These are phyloP conservation scores for Physcia stellaris DNA, from an alignment of 495 filamentous ascomycete species.

Conservation along the genomic window DNA sequence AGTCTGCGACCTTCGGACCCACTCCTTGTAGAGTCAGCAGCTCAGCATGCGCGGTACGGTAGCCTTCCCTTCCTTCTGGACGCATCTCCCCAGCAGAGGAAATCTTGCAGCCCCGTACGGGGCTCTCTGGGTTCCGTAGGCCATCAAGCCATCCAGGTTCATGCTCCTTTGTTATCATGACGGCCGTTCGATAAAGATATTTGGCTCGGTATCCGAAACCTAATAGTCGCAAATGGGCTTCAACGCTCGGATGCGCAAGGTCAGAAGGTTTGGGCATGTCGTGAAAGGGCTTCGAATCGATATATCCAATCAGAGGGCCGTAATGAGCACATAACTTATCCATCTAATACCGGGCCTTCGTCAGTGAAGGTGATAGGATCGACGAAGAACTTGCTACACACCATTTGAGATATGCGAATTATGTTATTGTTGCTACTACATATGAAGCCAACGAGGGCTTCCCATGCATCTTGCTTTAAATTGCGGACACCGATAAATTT, in stretches of 20 bases:
- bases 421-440: constrained; percentile 99
- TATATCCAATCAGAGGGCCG: constrained; percentile 56
- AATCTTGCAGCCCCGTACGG: constrained; percentile 36
- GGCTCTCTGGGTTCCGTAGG: constrained; percentile 64
- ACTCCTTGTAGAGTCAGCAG: constrained; percentile 71
- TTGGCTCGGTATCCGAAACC: constrained; percentile 94
- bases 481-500: constrained; percentile 91
- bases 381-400: constrained; percentile 14
- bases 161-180: constrained; percentile 51
- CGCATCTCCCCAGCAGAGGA: constrained; percentile 34
- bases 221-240: constrained; percentile 61
- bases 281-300: constrained; percentile 61
- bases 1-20: constrained; percentile 93
- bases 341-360: constrained; percentile 26
- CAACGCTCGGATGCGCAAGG: constrained; percentile 54
- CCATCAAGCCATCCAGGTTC: constrained; percentile 61
- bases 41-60: constrained; percentile 69
- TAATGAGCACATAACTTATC: constrained; percentile 82
- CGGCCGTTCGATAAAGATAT: constrained; percentile 76
- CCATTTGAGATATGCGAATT: constrained; percentile 85
- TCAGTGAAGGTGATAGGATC: background rate
- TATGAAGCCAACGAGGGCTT: constrained; percentile 85
- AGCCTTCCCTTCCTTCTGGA: constrained; percentile 49
- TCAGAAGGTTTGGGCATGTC: constrained; percentile 72
- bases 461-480: constrained; percentile 90